These are phyloP conservation scores for Pseudomonodictys pantanalensis DNA, from an alignment of 495 filamentous ascomycete species.

Conservation along the genomic window DNA sequence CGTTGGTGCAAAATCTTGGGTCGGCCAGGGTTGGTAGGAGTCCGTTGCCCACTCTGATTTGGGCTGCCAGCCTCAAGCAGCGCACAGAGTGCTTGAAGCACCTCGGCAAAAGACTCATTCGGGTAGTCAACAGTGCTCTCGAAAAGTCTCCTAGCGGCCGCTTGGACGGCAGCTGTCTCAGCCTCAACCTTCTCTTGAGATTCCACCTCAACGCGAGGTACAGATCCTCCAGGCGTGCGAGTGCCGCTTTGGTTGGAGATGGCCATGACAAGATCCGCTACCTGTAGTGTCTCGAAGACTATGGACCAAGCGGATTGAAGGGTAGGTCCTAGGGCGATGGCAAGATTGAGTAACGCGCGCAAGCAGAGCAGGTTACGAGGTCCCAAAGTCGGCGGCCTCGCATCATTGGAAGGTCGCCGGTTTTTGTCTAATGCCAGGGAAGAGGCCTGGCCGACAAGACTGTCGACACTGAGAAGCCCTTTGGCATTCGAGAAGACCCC, in stretches of 20 bases:
- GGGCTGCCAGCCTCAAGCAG: conserved; percentile 46
- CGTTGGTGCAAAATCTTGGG: conserved; percentile 44
- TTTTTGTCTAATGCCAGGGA: conserved; percentile 48
- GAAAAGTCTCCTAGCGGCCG: conserved; percentile 80
- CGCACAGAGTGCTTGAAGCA: conserved; percentile 68
- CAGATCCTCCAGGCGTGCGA: conserved; percentile 9
- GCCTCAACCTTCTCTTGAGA: conserved; percentile 60
- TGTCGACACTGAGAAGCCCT: conserved; percentile 65
- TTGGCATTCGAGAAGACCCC: conserved; percentile 61
- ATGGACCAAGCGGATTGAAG: conserved; percentile 84
- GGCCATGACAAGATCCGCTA: conserved; percentile 83
- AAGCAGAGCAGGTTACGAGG: conserved; percentile 88
- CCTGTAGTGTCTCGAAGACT: conserved; percentile 82
- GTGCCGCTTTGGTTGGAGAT: conserved; percentile 40
- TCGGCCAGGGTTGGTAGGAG: conserved; percentile 2
- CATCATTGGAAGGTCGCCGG: conserved; percentile 53
- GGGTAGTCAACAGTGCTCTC: conserved; percentile 89
- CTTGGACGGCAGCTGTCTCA: conserved; percentile 83
- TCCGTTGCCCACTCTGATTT: conserved; percentile 19
- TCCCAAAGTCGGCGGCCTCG: conserved; percentile 59
- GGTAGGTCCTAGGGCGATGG: conserved; percentile 89
- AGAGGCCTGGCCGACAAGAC: conserved; percentile 51
- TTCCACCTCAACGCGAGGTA: conserved; percentile 19
- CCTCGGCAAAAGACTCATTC: conserved; percentile 71
- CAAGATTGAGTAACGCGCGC: conserved; percentile 84